phyloP scores from a whole-genome alignment of 805 yeast genomes.

The Zygosaccharomyces bisporus region DNA sequence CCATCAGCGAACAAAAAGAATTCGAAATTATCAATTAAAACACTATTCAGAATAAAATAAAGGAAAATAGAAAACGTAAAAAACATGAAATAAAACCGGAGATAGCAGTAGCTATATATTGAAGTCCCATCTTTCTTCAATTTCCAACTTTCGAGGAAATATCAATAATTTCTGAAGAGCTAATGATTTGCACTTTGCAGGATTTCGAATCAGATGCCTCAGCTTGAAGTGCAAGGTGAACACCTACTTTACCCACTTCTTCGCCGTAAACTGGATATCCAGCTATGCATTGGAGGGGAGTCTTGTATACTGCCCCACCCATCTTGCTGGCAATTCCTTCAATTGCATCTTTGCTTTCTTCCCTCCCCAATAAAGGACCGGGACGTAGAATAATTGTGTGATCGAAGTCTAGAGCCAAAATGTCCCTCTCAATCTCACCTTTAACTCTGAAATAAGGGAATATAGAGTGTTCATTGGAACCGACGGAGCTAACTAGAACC shows the following conservation, averaged over 20 bases:
- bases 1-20: background rate
- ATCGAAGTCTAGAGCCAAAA: slow-evolving; percentile 60
- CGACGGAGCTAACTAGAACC: slow-evolving; percentile 61
- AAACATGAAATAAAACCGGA: too few relatives aligned
- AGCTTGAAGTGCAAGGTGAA: slow-evolving; percentile 38
- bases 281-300: slow-evolving; percentile 32
- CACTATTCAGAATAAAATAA: background rate
- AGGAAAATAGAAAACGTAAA: background rate
- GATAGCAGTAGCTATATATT: too few relatives aligned
- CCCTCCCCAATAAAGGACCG: slow-evolving; percentile 68
- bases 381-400: slow-evolving; percentile 74
- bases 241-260: slow-evolving; percentile 61
- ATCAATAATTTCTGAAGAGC: slow-evolving; percentile 30
- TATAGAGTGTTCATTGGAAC: slow-evolving; percentile 57
- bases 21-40: too few relatives aligned
- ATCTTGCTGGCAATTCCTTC: slow-evolving; percentile 35
- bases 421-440: slow-evolving; percentile 70
- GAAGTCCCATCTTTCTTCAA: background rate
- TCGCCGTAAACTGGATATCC: slow-evolving; percentile 56
- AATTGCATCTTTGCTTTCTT: slow-evolving; percentile 38
- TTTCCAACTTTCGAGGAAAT: slow-evolving; percentile 16
- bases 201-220: slow-evolving; percentile 12
- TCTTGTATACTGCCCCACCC: slow-evolving; percentile 35
- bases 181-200: slow-evolving; percentile 31
- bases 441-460: slow-evolving; percentile 64